Percentiles rank a stretch among this genome's conserved stretches.
phyloP scores from a whole-genome alignment of 1,139 yeast species.

The Pichia sp. region DNA sequence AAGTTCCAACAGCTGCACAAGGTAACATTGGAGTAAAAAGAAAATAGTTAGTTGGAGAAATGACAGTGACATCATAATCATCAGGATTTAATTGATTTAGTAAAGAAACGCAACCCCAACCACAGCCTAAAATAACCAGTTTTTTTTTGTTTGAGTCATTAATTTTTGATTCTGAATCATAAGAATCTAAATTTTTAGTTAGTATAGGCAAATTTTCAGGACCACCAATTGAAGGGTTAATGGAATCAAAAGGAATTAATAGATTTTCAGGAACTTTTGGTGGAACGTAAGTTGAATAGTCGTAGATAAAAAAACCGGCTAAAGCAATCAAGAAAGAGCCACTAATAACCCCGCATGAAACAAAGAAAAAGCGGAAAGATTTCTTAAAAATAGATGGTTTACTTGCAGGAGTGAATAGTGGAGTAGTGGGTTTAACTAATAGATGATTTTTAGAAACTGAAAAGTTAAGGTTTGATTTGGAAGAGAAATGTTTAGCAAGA shows the following conservation, averaged over 20 bases:
- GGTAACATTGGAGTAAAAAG: slow-evolving; percentile 55
- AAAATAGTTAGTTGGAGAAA: slow-evolving; percentile 57
- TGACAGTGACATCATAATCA: slow-evolving; percentile 52
- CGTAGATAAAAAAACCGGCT: slow-evolving; percentile 50
- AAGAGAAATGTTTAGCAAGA: too few species aligned
- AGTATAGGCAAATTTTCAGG: slow-evolving; percentile 60
- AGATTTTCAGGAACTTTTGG: slow-evolving; percentile 26
- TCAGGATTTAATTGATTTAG: slow-evolving; percentile 40
- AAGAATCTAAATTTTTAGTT: slow-evolving; percentile 46
- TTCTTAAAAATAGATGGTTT: background rate
- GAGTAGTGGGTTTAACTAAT: too few species aligned
- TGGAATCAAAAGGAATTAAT: slow-evolving; percentile 41
- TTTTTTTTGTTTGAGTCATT: slow-evolving; percentile 41
- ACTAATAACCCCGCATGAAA: slow-evolving; percentile 38
- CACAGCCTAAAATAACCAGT: slow-evolving; percentile 52
- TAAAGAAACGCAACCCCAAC: slow-evolving; percentile 54
- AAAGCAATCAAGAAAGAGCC: slow-evolving; percentile 34
- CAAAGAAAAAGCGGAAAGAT: slow-evolving; percentile 21
- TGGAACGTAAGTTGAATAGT: slow-evolving; percentile 48
- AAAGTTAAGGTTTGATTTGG: too few species aligned
- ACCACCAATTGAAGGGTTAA: slow-evolving; percentile 54
- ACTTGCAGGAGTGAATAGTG: background rate
- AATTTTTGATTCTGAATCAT: slow-evolving; percentile 41
- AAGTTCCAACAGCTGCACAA: slow-evolving; percentile 55
- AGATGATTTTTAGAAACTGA: too few species aligned